These are phyloP conservation scores for Dictyostelium citrinum DNA, from an alignment of 78 protist species.

Conservation along the genomic window DNA sequence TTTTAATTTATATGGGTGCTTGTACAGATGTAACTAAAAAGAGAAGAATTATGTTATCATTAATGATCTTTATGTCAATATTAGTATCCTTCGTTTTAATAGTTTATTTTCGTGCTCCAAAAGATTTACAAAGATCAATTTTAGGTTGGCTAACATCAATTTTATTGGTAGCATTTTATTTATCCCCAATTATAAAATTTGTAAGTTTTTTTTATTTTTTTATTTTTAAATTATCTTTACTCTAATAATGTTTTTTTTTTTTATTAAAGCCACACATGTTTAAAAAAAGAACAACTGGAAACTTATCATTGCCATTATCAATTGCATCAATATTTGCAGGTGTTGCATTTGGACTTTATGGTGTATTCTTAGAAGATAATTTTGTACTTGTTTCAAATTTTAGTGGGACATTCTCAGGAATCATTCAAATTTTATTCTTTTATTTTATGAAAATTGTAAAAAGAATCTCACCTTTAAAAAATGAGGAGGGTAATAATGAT, in stretches of 20 bases:
- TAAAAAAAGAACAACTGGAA: not conserved
- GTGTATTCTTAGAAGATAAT: not conserved
- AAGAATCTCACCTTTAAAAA: not conserved
- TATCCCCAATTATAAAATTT: not conserved
- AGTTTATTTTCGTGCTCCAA: not conserved
- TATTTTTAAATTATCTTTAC: no score
- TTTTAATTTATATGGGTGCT: not conserved
- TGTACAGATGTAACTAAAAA: not conserved
- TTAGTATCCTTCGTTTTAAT: not conserved
- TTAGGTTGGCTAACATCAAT: conserved; percentile 13
- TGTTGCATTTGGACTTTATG: not conserved
- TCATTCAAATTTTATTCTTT: not conserved
- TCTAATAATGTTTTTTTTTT: not conserved
- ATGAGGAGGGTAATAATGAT: not conserved
- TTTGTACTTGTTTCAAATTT: conserved; percentile 6
- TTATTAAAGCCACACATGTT: not conserved
- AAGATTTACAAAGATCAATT: not conserved
- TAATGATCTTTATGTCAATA: not conserved
- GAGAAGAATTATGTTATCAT: not conserved
- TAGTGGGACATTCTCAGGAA: not conserved
- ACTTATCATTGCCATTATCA: not conserved
- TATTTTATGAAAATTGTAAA: not conserved
- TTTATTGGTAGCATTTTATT: conserved; percentile 3
- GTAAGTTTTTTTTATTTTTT: not conserved
- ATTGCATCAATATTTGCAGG: not conserved